phyloP scores from a whole-genome alignment of 306 rosid genomes.

The Dalbergia oliveri region DNA sequence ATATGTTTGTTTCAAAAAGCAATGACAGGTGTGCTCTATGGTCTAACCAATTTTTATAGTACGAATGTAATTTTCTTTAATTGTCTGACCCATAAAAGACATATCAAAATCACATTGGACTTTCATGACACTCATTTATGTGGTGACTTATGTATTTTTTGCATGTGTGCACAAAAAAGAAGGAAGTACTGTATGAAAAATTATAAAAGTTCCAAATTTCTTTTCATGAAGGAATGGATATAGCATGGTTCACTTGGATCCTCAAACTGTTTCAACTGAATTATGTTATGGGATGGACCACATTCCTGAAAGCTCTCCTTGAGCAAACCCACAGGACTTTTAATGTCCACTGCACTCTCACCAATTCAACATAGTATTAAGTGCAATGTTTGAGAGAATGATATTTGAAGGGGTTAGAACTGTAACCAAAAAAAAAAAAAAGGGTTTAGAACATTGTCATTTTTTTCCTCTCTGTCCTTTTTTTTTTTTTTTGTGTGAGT shows the following conservation, averaged over 20 bases:
- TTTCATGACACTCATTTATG: conserved; percentile 19
- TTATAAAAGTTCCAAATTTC: conserved; percentile 31
- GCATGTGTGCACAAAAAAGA: conserved; percentile 6
- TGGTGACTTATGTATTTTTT: background rate
- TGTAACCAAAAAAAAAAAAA: too few relatives aligned
- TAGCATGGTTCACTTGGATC: conserved; percentile 19
- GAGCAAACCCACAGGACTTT: conserved; percentile 40
- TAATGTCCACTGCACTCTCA: conserved; percentile 15
- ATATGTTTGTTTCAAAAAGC: too few relatives aligned
- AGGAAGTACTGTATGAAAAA: conserved; percentile 13
- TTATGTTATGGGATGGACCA: conserved; percentile 37
- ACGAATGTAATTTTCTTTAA: conserved; percentile 18
- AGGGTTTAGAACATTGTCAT: background rate
- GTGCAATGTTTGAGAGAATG: conserved; percentile 26
- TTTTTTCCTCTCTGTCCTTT: too few relatives aligned
- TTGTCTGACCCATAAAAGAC: conserved; percentile 30
- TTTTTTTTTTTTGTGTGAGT: too few relatives aligned
- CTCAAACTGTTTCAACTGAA: conserved; percentile 25
- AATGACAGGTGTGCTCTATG: background rate
- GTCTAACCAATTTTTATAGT: conserved; percentile 18
- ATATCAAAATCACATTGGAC: conserved; percentile 10
- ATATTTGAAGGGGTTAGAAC: conserved; percentile 15
- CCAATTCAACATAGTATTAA: conserved; percentile 36
- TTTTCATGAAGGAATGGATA: conserved; percentile 9
- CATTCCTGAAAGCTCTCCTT: conserved; percentile 28